Conservation (phyloP, 2,329 filamentous ascomycete genomes). For the Phaeophleospora eucalypticola region DNA sequence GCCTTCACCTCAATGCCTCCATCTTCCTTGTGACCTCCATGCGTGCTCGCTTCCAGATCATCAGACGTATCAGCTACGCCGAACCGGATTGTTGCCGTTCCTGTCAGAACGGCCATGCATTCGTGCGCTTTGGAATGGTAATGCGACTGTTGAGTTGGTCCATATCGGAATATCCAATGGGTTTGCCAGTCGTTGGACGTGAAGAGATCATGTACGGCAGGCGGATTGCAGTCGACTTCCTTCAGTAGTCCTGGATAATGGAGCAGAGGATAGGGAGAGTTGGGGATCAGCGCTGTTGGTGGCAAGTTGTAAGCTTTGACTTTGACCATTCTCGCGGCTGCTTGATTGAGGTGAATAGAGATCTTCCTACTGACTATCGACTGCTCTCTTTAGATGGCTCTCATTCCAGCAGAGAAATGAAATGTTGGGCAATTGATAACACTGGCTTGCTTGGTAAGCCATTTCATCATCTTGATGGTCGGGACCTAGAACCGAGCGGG, state of each 20-base stretch:
- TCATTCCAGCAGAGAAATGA: too few species aligned
- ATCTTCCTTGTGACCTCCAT: conserved; percentile 39
- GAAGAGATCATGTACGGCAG: conserved; percentile 44
- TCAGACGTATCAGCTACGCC: conserved; percentile 49
- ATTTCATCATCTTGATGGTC: too few species aligned
- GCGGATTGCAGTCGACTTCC: conserved; percentile 19
- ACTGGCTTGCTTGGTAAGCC: too few species aligned
- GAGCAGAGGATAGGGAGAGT: conserved; percentile 51
- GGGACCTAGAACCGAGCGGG: too few species aligned
- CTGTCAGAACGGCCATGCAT: conserved; percentile 55
- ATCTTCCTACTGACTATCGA: too few species aligned
- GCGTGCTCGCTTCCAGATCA: conserved; percentile 39
- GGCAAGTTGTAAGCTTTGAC: conserved; percentile 38
- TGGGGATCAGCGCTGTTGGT: conserved; percentile 47
- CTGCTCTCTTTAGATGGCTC: too few species aligned
- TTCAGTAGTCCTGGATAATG: conserved; percentile 48
- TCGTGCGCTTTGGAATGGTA: conserved; percentile 57
- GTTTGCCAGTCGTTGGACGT: conserved; percentile 49
- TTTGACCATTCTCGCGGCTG: conserved; percentile 15
- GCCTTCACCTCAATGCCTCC: conserved; percentile 50
- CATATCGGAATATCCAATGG: conserved; percentile 57
- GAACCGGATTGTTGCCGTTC: conserved; percentile 51
- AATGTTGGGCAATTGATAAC: too few species aligned
- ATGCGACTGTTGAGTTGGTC: conserved; percentile 52
- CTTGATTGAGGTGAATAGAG: too few species aligned